These are phyloP conservation scores for Candida krabiensis DNA, from an alignment of 805 yeast genomes.

Conservation along the genomic window DNA sequence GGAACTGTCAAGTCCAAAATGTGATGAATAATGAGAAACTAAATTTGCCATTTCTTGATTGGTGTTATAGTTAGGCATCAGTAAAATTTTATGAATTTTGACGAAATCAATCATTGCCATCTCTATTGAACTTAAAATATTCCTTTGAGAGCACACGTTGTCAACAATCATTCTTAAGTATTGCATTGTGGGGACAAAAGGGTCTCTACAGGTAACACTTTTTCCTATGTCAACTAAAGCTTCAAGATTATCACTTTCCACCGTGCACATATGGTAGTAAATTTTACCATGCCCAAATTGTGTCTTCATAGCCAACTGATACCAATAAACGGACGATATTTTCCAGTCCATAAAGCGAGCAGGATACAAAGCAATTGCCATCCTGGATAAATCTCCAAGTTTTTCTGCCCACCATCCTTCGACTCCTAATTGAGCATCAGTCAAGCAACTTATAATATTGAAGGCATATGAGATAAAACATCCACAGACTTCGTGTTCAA, in stretches of 20 bases:
- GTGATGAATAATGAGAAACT: slow-evolving; percentile 62
- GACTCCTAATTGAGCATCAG: slow-evolving; percentile 56
- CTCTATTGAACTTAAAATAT: slow-evolving; percentile 57
- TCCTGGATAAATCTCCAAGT: slow-evolving; percentile 79
- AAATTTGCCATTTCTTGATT: slow-evolving; percentile 56
- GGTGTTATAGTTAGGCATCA: slow-evolving; percentile 57
- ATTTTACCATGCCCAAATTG: slow-evolving; percentile 84
- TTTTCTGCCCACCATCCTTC: slow-evolving; percentile 83
- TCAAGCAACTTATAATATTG: slow-evolving; percentile 53
- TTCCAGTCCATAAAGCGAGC: slow-evolving; percentile 86
- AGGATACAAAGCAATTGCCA: slow-evolving; percentile 84
- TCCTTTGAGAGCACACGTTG: slow-evolving; percentile 67
- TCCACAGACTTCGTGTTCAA: slow-evolving; percentile 74
- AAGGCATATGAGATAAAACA: slow-evolving; percentile 75
- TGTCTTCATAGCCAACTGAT: slow-evolving; percentile 66
- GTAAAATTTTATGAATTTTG: slow-evolving; percentile 65
- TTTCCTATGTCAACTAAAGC: slow-evolving; percentile 80
- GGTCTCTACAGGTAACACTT: slow-evolving; percentile 76
- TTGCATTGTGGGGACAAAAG: slow-evolving; percentile 80
- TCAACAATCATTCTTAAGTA: slow-evolving; percentile 77
- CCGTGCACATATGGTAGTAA: slow-evolving; percentile 86
- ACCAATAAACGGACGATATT: slow-evolving; percentile 81
- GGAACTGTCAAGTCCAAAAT: slow-evolving; percentile 66
- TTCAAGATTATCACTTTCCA: slow-evolving; percentile 72
- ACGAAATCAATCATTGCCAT: slow-evolving; percentile 61